These are phyloP conservation scores for Ogataea trehalophila DNA, from an alignment of 805 yeast species.

Conservation along the genomic window DNA sequence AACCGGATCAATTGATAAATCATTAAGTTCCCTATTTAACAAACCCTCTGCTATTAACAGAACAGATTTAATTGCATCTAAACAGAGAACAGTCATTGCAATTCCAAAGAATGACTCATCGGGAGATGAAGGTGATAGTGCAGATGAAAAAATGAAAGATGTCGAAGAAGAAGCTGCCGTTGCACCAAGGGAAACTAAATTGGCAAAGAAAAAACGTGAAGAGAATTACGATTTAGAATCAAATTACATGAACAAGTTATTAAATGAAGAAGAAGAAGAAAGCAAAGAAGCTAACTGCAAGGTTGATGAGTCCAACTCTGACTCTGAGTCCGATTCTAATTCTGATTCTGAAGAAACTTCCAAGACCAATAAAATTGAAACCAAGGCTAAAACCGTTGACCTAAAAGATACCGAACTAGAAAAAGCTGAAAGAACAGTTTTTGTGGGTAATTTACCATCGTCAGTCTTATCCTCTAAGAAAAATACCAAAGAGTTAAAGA, in stretches of 20 bases:
- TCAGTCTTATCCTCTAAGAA: slow-evolving; percentile 60
- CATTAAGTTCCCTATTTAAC: slow-evolving; percentile 31
- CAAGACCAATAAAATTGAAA: slow-evolving; percentile 6
- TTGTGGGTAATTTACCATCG: slow-evolving; percentile 79
- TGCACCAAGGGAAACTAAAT: slow-evolving; percentile 18
- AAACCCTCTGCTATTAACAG: slow-evolving; percentile 42
- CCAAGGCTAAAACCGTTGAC: slow-evolving; percentile 47
- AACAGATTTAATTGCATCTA: slow-evolving; percentile 25
- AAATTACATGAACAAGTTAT: slow-evolving; percentile 46
- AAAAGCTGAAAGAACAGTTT: slow-evolving; percentile 79
- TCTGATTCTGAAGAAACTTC: slow-evolving; percentile 11
- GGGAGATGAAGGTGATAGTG: slow-evolving; percentile 8
- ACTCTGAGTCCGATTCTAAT: slow-evolving; percentile 25
- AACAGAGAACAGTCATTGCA: slow-evolving; percentile 20
- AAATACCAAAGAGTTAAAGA: slow-evolving; percentile 59
- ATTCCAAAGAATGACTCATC: slow-evolving; percentile 8
- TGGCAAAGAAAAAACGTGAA: slow-evolving; percentile 21
- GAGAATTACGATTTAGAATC: slow-evolving; percentile 51
- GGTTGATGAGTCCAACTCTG: slow-evolving; percentile 11
- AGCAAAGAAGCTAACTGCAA: slow-evolving; percentile 12
- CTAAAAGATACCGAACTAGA: slow-evolving; percentile 67
- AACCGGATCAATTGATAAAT: neutral
- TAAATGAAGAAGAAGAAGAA: slow-evolving; percentile 32
- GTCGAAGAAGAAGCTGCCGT: slow-evolving; percentile 23
- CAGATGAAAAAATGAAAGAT: slow-evolving; percentile 18